A percentile compares a stretch with the other conserved stretches of the same genome.
These are phyloP conservation scores for Hypoxylon perforatum DNA, from an alignment of 495 filamentous ascomycete species.

Conservation along the genomic window DNA sequence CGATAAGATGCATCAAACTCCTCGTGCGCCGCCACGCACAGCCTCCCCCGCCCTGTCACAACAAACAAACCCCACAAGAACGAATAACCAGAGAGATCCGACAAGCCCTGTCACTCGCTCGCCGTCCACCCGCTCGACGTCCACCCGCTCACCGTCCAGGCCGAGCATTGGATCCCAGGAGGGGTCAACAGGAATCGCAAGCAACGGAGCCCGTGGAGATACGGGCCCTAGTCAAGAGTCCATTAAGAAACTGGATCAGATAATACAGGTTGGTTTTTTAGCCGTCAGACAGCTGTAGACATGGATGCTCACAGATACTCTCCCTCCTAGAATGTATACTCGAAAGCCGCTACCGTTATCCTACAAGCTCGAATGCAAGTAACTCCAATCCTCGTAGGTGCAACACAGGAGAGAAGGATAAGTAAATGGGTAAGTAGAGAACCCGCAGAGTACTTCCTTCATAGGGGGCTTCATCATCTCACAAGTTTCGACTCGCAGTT, in stretches of 20 bases:
- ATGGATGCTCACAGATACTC: slow-evolving; percentile 10
- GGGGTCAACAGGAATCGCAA: slow-evolving; percentile 49
- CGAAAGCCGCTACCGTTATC: slow-evolving; percentile 87
- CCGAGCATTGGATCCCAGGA: slow-evolving; percentile 52
- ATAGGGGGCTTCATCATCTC: slow-evolving; percentile 17
- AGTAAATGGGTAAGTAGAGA: slow-evolving; percentile 92
- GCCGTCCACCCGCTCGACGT: too few species aligned
- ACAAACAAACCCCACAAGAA: slow-evolving; percentile 73
- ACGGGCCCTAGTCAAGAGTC: slow-evolving; percentile 67
- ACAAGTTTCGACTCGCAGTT: slow-evolving; percentile 68
- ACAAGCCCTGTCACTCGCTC: slow-evolving; percentile 49
- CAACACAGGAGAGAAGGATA: slow-evolving; percentile 65
- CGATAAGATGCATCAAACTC: slow-evolving; percentile 82
- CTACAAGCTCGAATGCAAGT: slow-evolving; percentile 80
- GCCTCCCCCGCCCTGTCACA: slow-evolving; percentile 74
- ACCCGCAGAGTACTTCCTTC: slow-evolving; percentile 10
- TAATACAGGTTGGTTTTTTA: slow-evolving; percentile 76
- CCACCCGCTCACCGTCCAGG: slow-evolving; percentile 48
- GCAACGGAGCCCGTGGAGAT: slow-evolving; percentile 59
- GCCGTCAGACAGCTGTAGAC: background rate
- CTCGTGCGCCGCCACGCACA: slow-evolving; percentile 73
- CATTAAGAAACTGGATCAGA: slow-evolving; percentile 83
- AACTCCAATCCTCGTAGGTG: slow-evolving; percentile 68
- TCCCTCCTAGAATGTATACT: slow-evolving; percentile 80
- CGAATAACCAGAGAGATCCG: slow-evolving; percentile 77